A percentile compares a stretch with the other conserved stretches of the same genome.
Conservation (phyloP, 352 stramenopile species). For the Pythium utonaiense region DNA sequence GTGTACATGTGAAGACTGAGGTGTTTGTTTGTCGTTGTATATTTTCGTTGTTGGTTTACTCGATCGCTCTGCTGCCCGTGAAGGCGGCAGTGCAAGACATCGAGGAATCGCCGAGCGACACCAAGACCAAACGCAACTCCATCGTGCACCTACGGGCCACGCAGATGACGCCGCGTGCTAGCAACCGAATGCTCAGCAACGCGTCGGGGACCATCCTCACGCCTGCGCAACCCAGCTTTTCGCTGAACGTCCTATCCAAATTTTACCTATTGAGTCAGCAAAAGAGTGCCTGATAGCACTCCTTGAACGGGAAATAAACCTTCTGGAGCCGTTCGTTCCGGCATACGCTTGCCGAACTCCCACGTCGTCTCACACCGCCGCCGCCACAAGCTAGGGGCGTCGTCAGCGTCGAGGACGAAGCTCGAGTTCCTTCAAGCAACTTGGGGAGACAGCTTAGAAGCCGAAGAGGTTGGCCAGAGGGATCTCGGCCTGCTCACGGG, state of each 20-base stretch:
- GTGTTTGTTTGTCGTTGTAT: neutral
- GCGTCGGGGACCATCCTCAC: constrained; percentile 32
- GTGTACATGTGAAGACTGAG: neutral
- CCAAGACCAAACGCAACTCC: constrained; percentile 27
- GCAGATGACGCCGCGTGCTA: constrained; percentile 45
- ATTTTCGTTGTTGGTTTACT: constrained; percentile 22
- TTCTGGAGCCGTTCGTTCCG: constrained; percentile 39
- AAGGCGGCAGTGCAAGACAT: neutral
- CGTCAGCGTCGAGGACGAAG: neutral
- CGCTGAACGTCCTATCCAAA: constrained; percentile 29
- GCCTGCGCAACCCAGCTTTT: constrained; percentile 65
- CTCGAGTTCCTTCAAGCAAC: constrained; percentile 14
- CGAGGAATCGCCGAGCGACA: neutral
- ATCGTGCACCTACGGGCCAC: constrained; percentile 76
- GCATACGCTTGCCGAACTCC: constrained; percentile 16
- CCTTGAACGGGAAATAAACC: constrained; percentile 84
- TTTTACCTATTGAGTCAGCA: constrained; percentile 65
- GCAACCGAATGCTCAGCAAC: constrained; percentile 50
- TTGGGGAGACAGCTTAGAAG: constrained; percentile 56
- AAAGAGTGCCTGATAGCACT: constrained; percentile 84
- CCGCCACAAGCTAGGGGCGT: neutral
- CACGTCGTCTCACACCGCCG: neutral
- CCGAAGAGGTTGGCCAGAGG: constrained; percentile 76
- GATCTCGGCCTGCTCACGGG: constrained; percentile 90
- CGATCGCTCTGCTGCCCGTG: constrained; percentile 5